Evolutionary conservation across 164 flowering plant species (phyloP), one percentile per base, ranked within the genome.

Genomic region (Magnolia sinica): DNA sequence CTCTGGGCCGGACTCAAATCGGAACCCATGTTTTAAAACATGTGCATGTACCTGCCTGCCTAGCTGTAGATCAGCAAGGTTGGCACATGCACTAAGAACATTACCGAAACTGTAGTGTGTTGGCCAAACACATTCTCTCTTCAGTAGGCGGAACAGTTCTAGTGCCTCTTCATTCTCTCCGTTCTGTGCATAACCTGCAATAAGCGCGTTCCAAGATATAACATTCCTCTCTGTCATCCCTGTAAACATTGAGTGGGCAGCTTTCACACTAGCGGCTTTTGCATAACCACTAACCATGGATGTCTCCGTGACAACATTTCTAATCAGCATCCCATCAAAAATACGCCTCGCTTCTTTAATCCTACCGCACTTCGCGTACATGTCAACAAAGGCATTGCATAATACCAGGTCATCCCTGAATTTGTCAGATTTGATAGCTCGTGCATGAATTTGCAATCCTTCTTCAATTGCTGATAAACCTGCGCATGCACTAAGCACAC

Each of bases 271-370:
- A 10, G 80, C 76, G 27, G 79, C 70, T 59, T 72, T 81, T 23
- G 78, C 81, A 81, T 81, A 81, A 13, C 83, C 83, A 75, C 78
- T 61, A 64, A 81, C 81, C 78, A 81, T 24, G 45, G 83, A 81
- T 64, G 83, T 81, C 59, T 50, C 74, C 1, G 83, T 78, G 14
- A 81, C 74, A 9, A 81, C 81, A 81, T 78, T 59, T 73, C 81
- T 72, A 22, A 69, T n/a, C 0, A 78, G 79, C 83, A 81, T 81
- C 73, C 70, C 29, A 68, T 81, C 81, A 68, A 81, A 81, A 61
- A 81, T 70, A 37, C 23, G 68, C 45, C 81, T 78, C 20, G 83
- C 81, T 63, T 72, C 83, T 69, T 70, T 76, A 59, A 81, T 76
- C 23, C 76, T 72, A 22, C 76, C 24, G 45, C 81, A 81, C 68